Base-by-base conservation (phyloP, 1,284 basidiomycete genomes). In the Pascua guehoae region DNA sequence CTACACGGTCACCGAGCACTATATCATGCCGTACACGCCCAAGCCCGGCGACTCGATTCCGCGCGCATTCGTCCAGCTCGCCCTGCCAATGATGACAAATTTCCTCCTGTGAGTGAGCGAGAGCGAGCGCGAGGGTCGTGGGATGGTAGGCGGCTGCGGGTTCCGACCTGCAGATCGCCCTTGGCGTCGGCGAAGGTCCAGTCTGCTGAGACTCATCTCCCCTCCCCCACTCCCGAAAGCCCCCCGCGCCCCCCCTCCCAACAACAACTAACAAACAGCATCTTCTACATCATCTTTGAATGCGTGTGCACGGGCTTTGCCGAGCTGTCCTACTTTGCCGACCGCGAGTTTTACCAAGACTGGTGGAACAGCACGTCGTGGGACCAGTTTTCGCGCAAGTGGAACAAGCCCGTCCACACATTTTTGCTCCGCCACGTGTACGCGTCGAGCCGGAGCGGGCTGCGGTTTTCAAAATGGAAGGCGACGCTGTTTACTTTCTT, bases 311-410 rank as follows among this genome's bases (percentile, higher is more conserved):
- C 96, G 70, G 91, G 82, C 11, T 97, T 98, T 72, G 92, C 92
- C 4, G 95, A 98, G 75, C 79, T 94, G 38, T 89, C 91, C 10
- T 88, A 85, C 71, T 98, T 98, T 71, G 92, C 92, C 32, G 95
- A 98, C 73, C 83, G 95, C 44, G 89, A 93, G 66, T 98, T 98
- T 75, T 98, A 98, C 76, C 89, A 93, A 76, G 94, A 97, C 73
- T 97, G 92, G 89, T 98, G 95, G 95, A 98, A 98, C 78, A 90
- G 91, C 1, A 92, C 88, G 0, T 89, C 88, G 3, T 95, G 91
- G 88, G 96, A 97, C 70, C 91, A 97, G 73, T 98, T 96, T 76
- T 88, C 91, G 8, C 86, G 93, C 49, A 93, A 94, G 78, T 96
- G 93, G 93, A 96, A 96, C 79, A 91, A 89, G 66, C 79, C 79